phyloP scores from a whole-genome alignment of 805 yeast species.

The Saccharomycopsis malanga region DNA sequence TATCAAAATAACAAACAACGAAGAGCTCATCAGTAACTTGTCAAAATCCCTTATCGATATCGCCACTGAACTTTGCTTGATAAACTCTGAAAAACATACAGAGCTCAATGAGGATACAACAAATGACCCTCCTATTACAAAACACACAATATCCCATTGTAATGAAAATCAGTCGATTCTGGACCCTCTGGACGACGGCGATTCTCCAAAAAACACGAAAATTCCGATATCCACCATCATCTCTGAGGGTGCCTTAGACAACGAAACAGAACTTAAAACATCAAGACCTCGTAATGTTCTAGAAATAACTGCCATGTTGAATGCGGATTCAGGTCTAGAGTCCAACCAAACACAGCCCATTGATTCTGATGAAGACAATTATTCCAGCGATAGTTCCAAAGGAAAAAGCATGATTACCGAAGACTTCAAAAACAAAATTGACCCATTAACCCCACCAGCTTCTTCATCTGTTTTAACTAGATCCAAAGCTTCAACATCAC shows the following conservation, averaged over 20 bases:
- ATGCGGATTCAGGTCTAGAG: constrained; percentile 5
- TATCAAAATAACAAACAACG: constrained; percentile 3
- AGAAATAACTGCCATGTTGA: constrained; percentile 1
- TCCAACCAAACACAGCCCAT: too few relatives aligned
- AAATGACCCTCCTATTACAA: too few relatives aligned
- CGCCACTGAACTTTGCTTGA: neutral
- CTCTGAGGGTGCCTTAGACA: neutral
- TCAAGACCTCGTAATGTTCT: neutral
- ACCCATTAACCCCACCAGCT: too few relatives aligned
- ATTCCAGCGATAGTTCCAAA: too few relatives aligned
- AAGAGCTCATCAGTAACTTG: neutral
- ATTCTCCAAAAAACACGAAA: neutral
- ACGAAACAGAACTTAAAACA: neutral
- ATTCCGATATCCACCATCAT: neutral
- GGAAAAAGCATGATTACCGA: too few relatives aligned
- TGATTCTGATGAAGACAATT: too few relatives aligned
- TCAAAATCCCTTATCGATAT: neutral
- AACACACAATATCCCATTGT: too few relatives aligned
- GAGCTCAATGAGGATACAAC: too few relatives aligned
- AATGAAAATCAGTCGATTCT: neutral
- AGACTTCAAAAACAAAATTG: too few relatives aligned
- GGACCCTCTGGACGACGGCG: neutral
- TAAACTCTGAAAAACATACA: neutral
- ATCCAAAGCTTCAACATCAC: too few relatives aligned
- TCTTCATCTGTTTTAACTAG: too few relatives aligned